These are phyloP conservation scores for Collybiopsis luxurians DNA, from an alignment of 768 basidiomycete genomes.

Conservation along the genomic window DNA sequence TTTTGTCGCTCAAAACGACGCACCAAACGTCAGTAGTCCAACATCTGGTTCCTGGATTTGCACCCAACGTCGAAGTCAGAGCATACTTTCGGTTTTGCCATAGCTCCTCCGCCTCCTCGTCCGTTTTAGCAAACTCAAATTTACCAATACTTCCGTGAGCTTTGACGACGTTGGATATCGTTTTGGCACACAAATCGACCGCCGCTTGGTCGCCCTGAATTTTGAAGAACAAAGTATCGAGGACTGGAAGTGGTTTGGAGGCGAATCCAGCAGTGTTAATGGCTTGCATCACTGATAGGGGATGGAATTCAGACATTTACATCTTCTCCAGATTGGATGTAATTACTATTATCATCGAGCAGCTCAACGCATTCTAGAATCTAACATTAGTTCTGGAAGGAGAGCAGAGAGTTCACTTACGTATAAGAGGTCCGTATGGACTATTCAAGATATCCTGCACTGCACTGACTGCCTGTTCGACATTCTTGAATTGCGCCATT, in stretches of 20 bases:
- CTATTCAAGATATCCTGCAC: slow-evolving; percentile 78
- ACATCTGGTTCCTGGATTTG: slow-evolving; percentile 59
- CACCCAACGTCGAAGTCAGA: slow-evolving; percentile 58
- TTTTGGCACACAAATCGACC: slow-evolving; percentile 55
- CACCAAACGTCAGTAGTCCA: slow-evolving; percentile 95
- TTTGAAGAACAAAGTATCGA: slow-evolving; percentile 89
- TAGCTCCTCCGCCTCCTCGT: slow-evolving; percentile 71
- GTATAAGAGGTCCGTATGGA: slow-evolving; percentile 68
- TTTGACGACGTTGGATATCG: slow-evolving; percentile 59
- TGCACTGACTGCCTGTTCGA: slow-evolving; percentile 73
- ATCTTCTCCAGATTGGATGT: not conserved
- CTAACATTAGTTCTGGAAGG: not conserved
- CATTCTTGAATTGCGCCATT: slow-evolving; percentile 82
- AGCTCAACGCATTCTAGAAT: slow-evolving; percentile 82
- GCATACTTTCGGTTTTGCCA: slow-evolving; percentile 90
- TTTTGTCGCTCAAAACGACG: slow-evolving; percentile 8
- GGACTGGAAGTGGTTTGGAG: slow-evolving; percentile 59
- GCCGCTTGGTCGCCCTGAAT: slow-evolving; percentile 72
- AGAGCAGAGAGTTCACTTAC: slow-evolving; percentile 37
- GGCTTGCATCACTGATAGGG: slow-evolving; percentile 66
- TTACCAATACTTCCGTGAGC: slow-evolving; percentile 58
- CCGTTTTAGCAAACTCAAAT: slow-evolving; percentile 72
- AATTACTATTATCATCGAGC: slow-evolving; percentile 70
- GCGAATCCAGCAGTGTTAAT: slow-evolving; percentile 67
- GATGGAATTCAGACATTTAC: not conserved